Evolutionary conservation across 78 protist genomes (phyloP).

Genomic region (Speleostelium caveatum): DNA sequence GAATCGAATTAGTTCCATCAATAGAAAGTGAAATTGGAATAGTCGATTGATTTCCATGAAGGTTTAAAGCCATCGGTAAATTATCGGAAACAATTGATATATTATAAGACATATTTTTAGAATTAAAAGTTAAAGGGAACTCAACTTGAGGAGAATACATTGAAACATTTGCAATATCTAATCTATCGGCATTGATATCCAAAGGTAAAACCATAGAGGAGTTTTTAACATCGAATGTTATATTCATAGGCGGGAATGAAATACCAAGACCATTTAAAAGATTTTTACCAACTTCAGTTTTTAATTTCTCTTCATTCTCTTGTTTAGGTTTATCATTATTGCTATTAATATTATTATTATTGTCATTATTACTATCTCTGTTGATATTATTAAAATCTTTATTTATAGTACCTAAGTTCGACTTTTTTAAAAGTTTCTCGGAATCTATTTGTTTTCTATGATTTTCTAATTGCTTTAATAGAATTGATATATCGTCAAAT

Average conservation of each 20-base stretch:
- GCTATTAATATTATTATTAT: too few relatives aligned
- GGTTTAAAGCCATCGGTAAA: conserved; percentile 18
- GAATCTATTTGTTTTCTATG: too few relatives aligned
- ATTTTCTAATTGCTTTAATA: too few relatives aligned
- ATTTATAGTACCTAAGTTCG: neutral
- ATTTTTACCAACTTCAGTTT: neutral
- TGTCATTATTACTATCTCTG: neutral
- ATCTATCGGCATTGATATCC: conserved; percentile 10
- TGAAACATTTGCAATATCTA: conserved; percentile 30
- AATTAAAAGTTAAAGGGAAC: conserved; percentile 22
- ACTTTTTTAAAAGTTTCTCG: neutral
- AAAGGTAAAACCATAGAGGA: conserved; percentile 29
- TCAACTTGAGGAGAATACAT: conserved; percentile 31
- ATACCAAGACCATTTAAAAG: neutral
- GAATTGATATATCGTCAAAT: too few relatives aligned
- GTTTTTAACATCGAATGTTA: conserved; percentile 40
- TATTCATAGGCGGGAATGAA: conserved; percentile 43
- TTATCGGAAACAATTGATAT: conserved; percentile 6
- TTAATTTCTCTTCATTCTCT: neutral
- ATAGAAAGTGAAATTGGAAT: conserved; percentile 28
- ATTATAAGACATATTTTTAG: conserved; percentile 41
- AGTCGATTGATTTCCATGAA: conserved; percentile 5
- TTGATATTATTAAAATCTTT: neutral
- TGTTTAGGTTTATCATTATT: neutral
- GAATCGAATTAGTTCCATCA: conserved; percentile 35